Conservation (phyloP, 371 early-diverging fungal species). For the Caulochytrium protostelioides region DNA sequence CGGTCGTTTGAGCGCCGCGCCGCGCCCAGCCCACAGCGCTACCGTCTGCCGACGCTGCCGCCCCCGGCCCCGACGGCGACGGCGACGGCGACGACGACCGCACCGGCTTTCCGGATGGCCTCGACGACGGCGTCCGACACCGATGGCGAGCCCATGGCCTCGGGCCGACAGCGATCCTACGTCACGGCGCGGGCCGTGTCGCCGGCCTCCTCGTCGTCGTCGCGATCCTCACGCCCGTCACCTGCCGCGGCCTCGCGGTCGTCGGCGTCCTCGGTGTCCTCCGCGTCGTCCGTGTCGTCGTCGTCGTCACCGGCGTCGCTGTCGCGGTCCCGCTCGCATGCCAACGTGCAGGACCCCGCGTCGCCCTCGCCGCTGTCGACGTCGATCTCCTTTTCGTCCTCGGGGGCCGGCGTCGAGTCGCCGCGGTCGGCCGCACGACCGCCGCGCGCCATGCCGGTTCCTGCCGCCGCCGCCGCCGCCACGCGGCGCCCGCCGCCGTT, state of each 20-base stretch:
- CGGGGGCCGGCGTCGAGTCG: slow-evolving; percentile 1
- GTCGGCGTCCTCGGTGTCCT: slow-evolving; percentile 4
- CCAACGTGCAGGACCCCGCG: neutral
- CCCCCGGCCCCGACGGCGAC: too few species aligned
- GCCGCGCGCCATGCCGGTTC: slow-evolving; percentile 2
- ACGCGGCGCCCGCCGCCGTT: neutral
- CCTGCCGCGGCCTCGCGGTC: slow-evolving; percentile 1
- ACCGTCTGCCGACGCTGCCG: too few species aligned
- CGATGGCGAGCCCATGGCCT: too few species aligned
- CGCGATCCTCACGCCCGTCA: too few species aligned
- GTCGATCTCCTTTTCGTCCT: slow-evolving; percentile 2
- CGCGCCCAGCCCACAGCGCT: too few species aligned
- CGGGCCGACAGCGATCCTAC: too few species aligned
- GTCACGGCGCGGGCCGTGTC: too few species aligned
- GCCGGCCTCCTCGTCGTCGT: too few species aligned
- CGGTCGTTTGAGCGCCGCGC: too few species aligned
- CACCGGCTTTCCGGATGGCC: too few species aligned
- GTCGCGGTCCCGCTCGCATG: slow-evolving; percentile 2
- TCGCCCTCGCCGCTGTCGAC: neutral
- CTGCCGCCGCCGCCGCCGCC: neutral
- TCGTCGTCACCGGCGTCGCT: slow-evolving; percentile 1
- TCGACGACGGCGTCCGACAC: too few species aligned
- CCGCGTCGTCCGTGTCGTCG: slow-evolving; percentile 2
- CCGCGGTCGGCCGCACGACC: neutral
- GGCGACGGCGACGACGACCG: too few species aligned